phyloP scores from a whole-genome alignment of 805 yeast genomes.

The Jamesozyma gamospora region DNA sequence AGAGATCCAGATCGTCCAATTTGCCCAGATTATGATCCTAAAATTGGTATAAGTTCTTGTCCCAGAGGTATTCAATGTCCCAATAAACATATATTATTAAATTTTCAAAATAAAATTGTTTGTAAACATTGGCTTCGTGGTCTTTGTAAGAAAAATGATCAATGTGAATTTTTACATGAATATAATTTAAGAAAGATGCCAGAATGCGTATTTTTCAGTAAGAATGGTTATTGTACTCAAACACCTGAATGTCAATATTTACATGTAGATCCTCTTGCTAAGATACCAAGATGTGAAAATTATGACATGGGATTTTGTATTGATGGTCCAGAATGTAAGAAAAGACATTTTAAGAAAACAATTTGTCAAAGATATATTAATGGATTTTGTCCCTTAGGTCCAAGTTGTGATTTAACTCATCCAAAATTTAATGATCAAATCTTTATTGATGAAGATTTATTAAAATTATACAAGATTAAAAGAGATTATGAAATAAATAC shows the following conservation, averaged over 20 bases:
- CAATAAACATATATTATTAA: conserved; percentile 68
- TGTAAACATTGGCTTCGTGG: conserved; percentile 99
- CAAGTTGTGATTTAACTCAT: conserved; percentile 61
- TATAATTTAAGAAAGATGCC: conserved; percentile 93
- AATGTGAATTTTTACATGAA: conserved; percentile 93
- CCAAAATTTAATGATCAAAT: conserved; percentile 45
- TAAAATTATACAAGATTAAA: conserved; percentile 21
- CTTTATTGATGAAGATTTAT: conserved; percentile 30
- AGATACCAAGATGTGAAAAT: conserved; percentile 78
- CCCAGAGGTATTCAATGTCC: conserved; percentile 83
- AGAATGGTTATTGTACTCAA: conserved; percentile 79
- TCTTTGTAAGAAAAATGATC: conserved; percentile 89
- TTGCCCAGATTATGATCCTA: conserved; percentile 41
- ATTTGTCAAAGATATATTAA: conserved; percentile 73
- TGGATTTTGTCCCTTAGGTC: conserved; percentile 91
- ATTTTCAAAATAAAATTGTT: conserved; percentile 67
- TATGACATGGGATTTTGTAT: conserved; percentile 87
- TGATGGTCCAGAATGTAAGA: conserved; percentile 77
- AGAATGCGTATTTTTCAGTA: conserved; percentile 80
- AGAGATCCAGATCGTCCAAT: conserved; percentile 84
- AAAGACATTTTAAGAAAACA: conserved; percentile 64
- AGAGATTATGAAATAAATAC: conserved; percentile 28
- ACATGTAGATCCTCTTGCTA: conserved; percentile 82
- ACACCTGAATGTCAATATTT: conserved; percentile 87
- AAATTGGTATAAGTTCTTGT: conserved; percentile 49